Evolutionary conservation across 1,284 basidiomycete genomes (phyloP).

Genomic region (Abortiporus biennis): DNA sequence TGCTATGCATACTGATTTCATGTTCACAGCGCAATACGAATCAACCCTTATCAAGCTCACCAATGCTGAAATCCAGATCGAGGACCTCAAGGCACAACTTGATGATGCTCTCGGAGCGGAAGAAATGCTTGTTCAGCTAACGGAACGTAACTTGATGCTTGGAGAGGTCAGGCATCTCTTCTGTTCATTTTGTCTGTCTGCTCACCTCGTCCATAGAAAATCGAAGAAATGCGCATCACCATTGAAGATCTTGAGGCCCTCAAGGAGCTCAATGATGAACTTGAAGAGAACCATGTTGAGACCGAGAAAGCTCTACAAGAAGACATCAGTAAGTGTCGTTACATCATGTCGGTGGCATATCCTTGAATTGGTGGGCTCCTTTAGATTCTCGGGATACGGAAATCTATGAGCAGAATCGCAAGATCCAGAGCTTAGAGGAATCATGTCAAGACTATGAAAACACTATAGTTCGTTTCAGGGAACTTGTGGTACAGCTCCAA

Average conservation of each 20-base stretch:
- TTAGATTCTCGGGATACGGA: constrained; percentile 68
- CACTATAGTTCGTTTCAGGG: constrained; percentile 88
- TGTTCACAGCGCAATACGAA: constrained; percentile 76
- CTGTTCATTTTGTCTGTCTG: not conserved
- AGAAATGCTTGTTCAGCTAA: constrained; percentile 93
- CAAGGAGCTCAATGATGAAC: constrained; percentile 93
- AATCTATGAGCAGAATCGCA: constrained; percentile 61
- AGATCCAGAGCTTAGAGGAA: constrained; percentile 69
- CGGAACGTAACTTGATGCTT: constrained; percentile 89
- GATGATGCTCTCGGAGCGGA: constrained; percentile 95
- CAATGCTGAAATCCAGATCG: constrained; percentile 86
- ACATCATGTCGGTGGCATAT: not conserved
- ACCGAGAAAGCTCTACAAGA: constrained; percentile 91
- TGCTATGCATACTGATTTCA: not conserved
- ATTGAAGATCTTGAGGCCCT: constrained; percentile 96
- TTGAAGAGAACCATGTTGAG: constrained; percentile 95
- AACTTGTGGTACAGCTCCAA: constrained; percentile 81
- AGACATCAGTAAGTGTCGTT: constrained; percentile 63
- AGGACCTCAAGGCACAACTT: constrained; percentile 91
- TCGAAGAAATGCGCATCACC: constrained; percentile 92
- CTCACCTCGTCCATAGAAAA: constrained; percentile 58
- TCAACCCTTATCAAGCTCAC: constrained; percentile 72
- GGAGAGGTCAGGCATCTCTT: constrained; percentile 62
- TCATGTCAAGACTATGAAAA: constrained; percentile 78
- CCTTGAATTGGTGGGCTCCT: too few species aligned